These are phyloP conservation scores for Mycena belliarum DNA, from an alignment of 768 basidiomycete species.

Conservation along the genomic window DNA sequence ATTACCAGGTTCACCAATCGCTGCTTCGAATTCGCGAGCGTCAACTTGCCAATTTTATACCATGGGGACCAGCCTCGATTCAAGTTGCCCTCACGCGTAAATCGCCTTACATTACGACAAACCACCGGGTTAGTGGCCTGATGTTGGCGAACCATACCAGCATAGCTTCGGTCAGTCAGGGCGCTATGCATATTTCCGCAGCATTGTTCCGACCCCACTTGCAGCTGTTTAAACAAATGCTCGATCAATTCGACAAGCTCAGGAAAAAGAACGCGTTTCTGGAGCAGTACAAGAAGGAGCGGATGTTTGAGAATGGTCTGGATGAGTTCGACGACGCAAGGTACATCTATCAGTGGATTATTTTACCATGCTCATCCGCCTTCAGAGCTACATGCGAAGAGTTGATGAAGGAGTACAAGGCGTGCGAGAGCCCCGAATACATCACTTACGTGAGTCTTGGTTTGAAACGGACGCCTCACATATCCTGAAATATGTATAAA, in stretches of 20 bases:
- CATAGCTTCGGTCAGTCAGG: constrained; percentile 78
- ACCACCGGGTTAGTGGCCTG: constrained; percentile 93
- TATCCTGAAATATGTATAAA: constrained; percentile 1
- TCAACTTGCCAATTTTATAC: constrained; percentile 96
- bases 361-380: not conserved
- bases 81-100: constrained; percentile 93
- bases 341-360: constrained; percentile 39
- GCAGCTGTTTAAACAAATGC: constrained; percentile 92
- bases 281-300: constrained; percentile 97
- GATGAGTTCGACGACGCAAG: constrained; percentile 98
- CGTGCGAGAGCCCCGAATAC: constrained; percentile 94
- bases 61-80: constrained; percentile 98
- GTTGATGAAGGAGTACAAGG: constrained; percentile 90
- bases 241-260: constrained; percentile 91
- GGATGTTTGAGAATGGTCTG: constrained; percentile 89
- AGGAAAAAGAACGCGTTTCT: constrained; percentile 90
- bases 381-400: constrained; percentile 82
- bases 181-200: not conserved
- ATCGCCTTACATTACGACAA: constrained; percentile 84
- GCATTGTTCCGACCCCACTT: constrained; percentile 1
- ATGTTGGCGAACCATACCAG: constrained; percentile 99
- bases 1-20: constrained; percentile 88
- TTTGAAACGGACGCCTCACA: not conserved
- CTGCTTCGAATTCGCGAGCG: constrained; percentile 94
- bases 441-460: constrained; percentile 70